Conservation (phyloP, 495 filamentous ascomycete genomes). For the Hypoxylon crocopeplum region DNA sequence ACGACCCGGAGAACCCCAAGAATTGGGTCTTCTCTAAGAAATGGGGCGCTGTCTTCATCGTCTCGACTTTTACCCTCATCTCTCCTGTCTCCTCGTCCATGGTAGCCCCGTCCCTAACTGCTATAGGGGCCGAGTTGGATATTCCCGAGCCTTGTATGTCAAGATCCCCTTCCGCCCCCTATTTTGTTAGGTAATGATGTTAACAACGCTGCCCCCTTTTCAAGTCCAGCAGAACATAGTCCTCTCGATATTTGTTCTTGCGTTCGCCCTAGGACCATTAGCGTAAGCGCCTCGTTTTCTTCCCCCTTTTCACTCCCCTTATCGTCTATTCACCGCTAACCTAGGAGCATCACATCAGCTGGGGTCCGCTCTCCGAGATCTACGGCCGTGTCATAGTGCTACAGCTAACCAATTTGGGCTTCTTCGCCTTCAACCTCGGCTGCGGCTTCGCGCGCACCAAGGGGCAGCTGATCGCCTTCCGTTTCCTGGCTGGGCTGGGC, state of each 20-base stretch:
- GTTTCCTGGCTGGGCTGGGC: conserved; percentile 63
- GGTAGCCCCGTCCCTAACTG: conserved; percentile 69
- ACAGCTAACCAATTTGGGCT: conserved; percentile 58
- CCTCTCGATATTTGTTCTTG: conserved; percentile 77
- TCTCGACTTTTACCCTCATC: conserved; percentile 71
- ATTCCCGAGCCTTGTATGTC: conserved; percentile 56
- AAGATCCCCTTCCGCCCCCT: neutral
- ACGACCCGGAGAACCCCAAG: conserved; percentile 67
- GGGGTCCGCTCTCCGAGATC: conserved; percentile 69
- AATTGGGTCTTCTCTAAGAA: conserved; percentile 64
- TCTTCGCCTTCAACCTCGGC: conserved; percentile 64
- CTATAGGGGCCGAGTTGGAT: conserved; percentile 64
- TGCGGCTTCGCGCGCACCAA: conserved; percentile 63
- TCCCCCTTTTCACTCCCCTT: neutral
- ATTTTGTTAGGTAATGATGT: neutral
- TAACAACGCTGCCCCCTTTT: conserved; percentile 9
- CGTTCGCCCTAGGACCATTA: conserved; percentile 60
- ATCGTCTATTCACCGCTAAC: conserved; percentile 43
- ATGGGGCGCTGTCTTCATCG: conserved; percentile 67
- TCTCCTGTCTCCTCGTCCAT: conserved; percentile 72
- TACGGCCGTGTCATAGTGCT: conserved; percentile 66
- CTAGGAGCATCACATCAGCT: conserved; percentile 37
- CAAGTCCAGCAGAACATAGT: conserved; percentile 62
- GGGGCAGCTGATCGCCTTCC: conserved; percentile 61
- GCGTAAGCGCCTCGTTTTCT: conserved; percentile 18